Evolutionary conservation across 2,329 filamentous ascomycete species (phyloP), one percentile per base, ranked within the genome.

Genomic region (Exophiala lecanii-corni): DNA sequence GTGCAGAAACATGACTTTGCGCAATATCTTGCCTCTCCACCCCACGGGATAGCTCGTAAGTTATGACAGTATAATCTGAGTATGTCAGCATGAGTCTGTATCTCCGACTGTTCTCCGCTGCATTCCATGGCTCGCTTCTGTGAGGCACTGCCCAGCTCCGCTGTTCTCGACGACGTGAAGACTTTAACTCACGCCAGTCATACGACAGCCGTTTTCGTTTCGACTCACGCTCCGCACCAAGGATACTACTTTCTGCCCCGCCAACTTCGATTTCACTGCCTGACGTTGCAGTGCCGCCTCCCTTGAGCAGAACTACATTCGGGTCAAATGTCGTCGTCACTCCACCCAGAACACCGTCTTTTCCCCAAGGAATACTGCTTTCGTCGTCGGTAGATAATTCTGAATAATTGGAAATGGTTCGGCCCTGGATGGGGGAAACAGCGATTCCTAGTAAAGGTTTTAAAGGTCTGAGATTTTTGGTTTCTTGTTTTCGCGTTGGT

Each of bases 41-140:
- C 12, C 41, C 47, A 32, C 55, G 39, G 7, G 35, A 70, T 25
- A 82, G 65, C 62, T 82, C 79, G 61, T 81, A 83, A 45, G 70
- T 76, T 62, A 81, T 58, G 5, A 81, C 63, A 0, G 72, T 72
- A 49, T 78, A 70, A 57, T 82, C 74, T 12, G 59, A 61, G 57
- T 74, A 82, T 46, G 71, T 70, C 55, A 83, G 60, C 49, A 83
- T 58, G 15, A 83, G 50, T 19, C 79, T 59, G 49, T 72, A 73
- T 33, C 64, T 63, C 15, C 70, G 67, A 12, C 64, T 69, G 15
- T 61, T 59, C 32, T 66, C 63, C 37, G 57, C 59, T 10, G 65
- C 62, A 30, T 64, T 62, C 64, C 68, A 70, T 31, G 53, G 30
- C 43, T 59, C 51, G 20, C 52, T 44, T 15, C 34, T 19, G 41